These are phyloP conservation scores for Eragrostis curvula DNA, from an alignment of 176 grass and related monocot species.

Conservation along the genomic window DNA sequence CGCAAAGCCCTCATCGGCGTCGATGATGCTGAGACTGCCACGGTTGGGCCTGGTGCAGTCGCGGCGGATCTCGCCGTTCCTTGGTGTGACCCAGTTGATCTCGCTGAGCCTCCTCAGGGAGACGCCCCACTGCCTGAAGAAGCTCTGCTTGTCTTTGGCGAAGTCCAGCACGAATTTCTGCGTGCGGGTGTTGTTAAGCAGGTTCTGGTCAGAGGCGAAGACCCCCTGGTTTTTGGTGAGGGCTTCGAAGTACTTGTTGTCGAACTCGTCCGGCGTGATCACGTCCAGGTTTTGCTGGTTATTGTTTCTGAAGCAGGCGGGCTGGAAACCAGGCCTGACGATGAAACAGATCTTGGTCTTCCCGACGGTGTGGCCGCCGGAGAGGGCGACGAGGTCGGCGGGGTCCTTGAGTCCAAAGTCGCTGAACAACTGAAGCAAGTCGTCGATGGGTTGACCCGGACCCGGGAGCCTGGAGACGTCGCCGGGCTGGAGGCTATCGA, in stretches of 20 bases:
- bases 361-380: conserved; percentile 62
- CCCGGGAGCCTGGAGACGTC: neutral
- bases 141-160: neutral
- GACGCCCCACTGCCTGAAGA: neutral
- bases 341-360: neutral
- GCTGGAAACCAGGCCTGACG: neutral
- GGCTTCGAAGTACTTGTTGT: conserved; percentile 45
- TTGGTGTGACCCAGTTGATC: neutral
- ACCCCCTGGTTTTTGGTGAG: conserved; percentile 21
- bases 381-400: conserved; percentile 74
- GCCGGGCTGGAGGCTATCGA: neutral
- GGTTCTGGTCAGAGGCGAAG: conserved; percentile 36
- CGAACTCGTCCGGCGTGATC: conserved; percentile 35
- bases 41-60: neutral
- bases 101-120: neutral
- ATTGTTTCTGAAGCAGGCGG: neutral
- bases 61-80: neutral
- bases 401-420: neutral
- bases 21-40: no score
- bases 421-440: neutral
- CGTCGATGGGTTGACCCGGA: neutral
- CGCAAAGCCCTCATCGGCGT: no score
- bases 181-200: conserved; percentile 2
- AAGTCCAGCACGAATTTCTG: neutral
- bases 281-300: conserved; percentile 22